Percentiles rank a stretch among this genome's conserved stretches.
Conservation (phyloP, 1,139 yeast species). For the Eremothecium cymbalariae region DNA sequence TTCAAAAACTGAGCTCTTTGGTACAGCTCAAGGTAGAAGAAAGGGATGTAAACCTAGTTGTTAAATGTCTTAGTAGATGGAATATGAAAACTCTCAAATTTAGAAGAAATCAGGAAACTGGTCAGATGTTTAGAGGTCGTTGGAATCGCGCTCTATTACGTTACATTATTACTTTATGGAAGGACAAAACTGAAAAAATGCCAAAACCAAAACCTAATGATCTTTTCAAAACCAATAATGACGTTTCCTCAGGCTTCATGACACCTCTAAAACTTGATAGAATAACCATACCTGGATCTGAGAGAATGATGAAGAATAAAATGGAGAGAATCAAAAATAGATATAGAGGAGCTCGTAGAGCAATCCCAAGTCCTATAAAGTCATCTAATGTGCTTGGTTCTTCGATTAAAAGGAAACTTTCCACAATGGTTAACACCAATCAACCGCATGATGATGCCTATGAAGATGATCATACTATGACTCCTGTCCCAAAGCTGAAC, state of each 20-base stretch:
- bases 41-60: conserved; percentile 17
- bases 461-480: neutral
- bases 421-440: conserved; percentile 6
- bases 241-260: conserved; percentile 13
- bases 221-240: conserved; percentile 9
- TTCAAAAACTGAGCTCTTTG: conserved; percentile 17
- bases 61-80: conserved; percentile 30
- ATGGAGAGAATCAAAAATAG: conserved; percentile 32
- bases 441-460: neutral
- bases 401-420: conserved; percentile 14
- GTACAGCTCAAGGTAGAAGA: conserved; percentile 16
- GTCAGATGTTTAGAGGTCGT: conserved; percentile 28
- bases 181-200: conserved; percentile 17
- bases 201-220: conserved; percentile 11
- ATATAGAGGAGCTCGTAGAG: conserved; percentile 30
- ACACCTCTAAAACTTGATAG: conserved; percentile 16
- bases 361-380: conserved; percentile 34
- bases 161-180: conserved; percentile 33
- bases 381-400: conserved; percentile 15
- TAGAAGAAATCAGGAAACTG: conserved; percentile 30
- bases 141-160: conserved; percentile 35
- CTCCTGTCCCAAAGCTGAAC: conserved; percentile 3
- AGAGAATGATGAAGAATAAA: conserved; percentile 27
- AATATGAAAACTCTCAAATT: conserved; percentile 29
- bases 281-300: conserved; percentile 33